Base-by-base conservation (phyloP, 1,284 basidiomycete species). In the Cryptococcus hybrid region DNA sequence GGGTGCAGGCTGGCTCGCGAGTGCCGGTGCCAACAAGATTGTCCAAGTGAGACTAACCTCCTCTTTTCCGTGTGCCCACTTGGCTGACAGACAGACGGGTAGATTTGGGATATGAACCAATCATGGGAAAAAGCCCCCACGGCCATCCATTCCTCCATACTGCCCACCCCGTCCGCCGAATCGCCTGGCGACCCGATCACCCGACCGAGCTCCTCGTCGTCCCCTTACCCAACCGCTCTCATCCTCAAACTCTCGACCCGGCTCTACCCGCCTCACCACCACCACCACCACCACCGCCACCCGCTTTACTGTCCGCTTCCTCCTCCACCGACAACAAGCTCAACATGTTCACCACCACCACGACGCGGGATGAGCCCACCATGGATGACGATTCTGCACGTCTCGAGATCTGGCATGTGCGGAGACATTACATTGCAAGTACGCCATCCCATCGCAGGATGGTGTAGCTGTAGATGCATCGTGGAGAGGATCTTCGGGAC, bases 331-430 rank as follows among this genome's bases (percentile, higher is more conserved):
- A 47, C 15, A 34, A 30, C 18, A 34, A 24, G 36, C 11, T 13
- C 13, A 37, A 34, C 30, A 11, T 35, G 30, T 12, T 37, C 42
- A 34, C 34, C 37, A 30, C 18, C 13, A 7, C 9, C 30, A 45
- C 15, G 18, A 12, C 30, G 24, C 40, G 30, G 2, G 12, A 45
- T 37, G 59, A 64, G 15, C 48, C 34, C 7, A 39, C 47, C 9
- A 12, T 37, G 40, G 51, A 70, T 54, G 63, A 70, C 56, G 61
- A 70, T 49, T 70, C 77, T 62, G 51, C 77, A 57, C 51, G 78
- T 0, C 81, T 92, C 24, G 90, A 93, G 68, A 86, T 93, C 15
- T 94, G 91, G 91, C 91, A 94, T 70, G 89, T 90, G 0, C 81
- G 90, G 43, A 80, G 90, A 40, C 84, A 85, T 3, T 88, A 88